Percentiles rank a stretch among this genome's conserved stretches.
Conservation (phyloP, 2,329 filamentous ascomycete genomes). For the Lasiodiplodia hormozganensis region DNA sequence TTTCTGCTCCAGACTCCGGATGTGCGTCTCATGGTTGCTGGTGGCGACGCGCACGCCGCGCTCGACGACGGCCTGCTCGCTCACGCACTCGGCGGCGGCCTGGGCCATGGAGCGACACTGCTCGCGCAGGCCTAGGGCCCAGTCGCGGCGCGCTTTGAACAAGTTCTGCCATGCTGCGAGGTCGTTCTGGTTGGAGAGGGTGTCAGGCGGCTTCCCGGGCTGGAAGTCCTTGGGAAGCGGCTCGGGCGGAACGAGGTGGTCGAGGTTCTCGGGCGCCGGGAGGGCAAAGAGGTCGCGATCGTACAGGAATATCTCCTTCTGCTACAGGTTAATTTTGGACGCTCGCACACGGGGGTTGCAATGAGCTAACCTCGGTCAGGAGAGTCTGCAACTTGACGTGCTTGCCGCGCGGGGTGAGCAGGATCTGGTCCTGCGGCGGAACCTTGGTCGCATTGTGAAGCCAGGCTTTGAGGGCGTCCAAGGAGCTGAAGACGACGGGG, state of each 20-base stretch:
- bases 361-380: conserved; percentile 72
- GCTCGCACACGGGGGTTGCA: not conserved
- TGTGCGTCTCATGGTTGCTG: conserved; percentile 79
- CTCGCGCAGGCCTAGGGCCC: conserved; percentile 75
- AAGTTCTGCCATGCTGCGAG: conserved; percentile 87
- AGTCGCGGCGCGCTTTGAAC: conserved; percentile 79
- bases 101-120: conserved; percentile 72
- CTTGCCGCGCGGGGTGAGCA: conserved; percentile 84
- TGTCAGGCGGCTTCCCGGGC: conserved; percentile 75
- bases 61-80: conserved; percentile 77
- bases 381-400: conserved; percentile 82
- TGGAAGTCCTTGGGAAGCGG: conserved; percentile 64
- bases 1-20: conserved; percentile 74
- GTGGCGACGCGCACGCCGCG: conserved; percentile 84
- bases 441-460: conserved; percentile 78
- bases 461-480: conserved; percentile 86
- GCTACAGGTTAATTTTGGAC: conserved; percentile 4
- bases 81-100: conserved; percentile 69
- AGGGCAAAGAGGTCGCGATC: conserved; percentile 67
- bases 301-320: conserved; percentile 93
- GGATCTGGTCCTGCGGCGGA: conserved; percentile 78
- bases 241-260: conserved; percentile 57
- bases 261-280: conserved; percentile 57
- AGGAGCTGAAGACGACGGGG: conserved; percentile 73
- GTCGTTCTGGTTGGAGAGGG: conserved; percentile 78